A percentile compares a stretch with the other conserved stretches of the same genome.
phyloP scores from a whole-genome alignment of 805 yeast species.

The Cyberlindnera euphorbiae region DNA sequence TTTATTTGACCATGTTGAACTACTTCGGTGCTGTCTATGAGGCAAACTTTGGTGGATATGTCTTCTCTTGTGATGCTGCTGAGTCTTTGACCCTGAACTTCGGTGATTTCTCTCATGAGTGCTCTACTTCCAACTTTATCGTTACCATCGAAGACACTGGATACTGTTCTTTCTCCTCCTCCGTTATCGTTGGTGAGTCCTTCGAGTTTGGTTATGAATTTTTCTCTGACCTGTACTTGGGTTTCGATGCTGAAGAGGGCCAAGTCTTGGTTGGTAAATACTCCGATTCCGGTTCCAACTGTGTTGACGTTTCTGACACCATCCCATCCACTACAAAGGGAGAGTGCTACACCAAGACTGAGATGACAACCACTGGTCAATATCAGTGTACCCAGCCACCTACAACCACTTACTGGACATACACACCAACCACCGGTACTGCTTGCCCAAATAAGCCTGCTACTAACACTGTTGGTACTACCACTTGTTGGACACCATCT shows the following conservation, averaged over 20 bases:
- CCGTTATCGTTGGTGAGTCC: slow-evolving; percentile 5
- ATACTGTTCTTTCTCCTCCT: slow-evolving; percentile 15
- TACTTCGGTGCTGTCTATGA: slow-evolving; percentile 15
- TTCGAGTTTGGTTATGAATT: slow-evolving; percentile 18
- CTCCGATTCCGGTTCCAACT: slow-evolving; percentile 8
- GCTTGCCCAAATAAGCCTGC: slow-evolving; percentile 3
- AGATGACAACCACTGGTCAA: slow-evolving; percentile 5
- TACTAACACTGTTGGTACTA: background rate
- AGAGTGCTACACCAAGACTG: slow-evolving; percentile 4
- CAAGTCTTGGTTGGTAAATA: slow-evolving; percentile 14
- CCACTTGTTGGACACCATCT: background rate
- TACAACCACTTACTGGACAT: slow-evolving; percentile 7
- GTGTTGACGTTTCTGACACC: slow-evolving; percentile 8
- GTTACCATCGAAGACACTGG: slow-evolving; percentile 9
- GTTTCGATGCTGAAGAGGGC: slow-evolving; percentile 14
- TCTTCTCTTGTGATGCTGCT: slow-evolving; percentile 14
- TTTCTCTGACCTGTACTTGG: slow-evolving; percentile 14
- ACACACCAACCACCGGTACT: slow-evolving; percentile 5
- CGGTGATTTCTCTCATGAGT: slow-evolving; percentile 13
- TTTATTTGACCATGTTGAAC: slow-evolving; percentile 11
- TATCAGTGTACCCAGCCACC: slow-evolving; percentile 7
- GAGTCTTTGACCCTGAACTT: slow-evolving; percentile 13
- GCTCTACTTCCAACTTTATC: slow-evolving; percentile 12
- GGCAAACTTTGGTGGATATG: slow-evolving; percentile 6
- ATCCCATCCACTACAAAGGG: slow-evolving; percentile 9